Base-by-base conservation (phyloP, 768 basidiomycete genomes). In the Lentinula detonsa region DNA sequence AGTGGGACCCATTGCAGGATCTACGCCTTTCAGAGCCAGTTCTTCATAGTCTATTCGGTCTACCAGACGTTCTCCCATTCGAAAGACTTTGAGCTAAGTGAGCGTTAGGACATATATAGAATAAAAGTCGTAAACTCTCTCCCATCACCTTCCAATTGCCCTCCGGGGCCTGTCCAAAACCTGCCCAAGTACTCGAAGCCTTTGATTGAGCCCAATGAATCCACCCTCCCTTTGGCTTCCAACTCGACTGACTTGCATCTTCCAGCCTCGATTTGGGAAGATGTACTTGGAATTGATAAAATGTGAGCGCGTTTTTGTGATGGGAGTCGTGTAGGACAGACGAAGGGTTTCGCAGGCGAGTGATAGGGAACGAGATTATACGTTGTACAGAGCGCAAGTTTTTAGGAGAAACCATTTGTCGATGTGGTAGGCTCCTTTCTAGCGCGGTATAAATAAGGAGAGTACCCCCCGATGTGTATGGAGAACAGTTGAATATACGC, bases 21-120 rank as follows among this genome's bases (percentile, higher is more conserved):
- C 87, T 35, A 93, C 73, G 35, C 82, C 79, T 70, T 89, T 89
- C 66, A 93, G 76, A 7, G 85, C 86, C 39, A 88, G 77, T 70
- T 93, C 91, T 71, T 93, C 91, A 65, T 91, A 92, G 55, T 91
- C 91, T 63, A 91, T 76, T 21, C 81, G 77, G 71, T 91, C 87
- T 21, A 87, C 76, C 1, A 91, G 70, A 21, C 82, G 82, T 74
- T 91, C 86, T 28, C 91, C 91, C 42, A 79, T 73, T 64, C 80
- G 73, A 68, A 85, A 88, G 11, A 82, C 74, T 70, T 78, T 84
- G 31, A 82, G 70, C 90, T 92, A 63, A 4, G 21, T 15, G 35
- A 16, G 31, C 33, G 4, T 59, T 15, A 34, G 60, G 45, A 62
- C 35, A 34, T 21, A 61, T 48, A 7, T 7, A 52, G 3, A 39